Conservation (phyloP, 1,284 basidiomycete species). For the Leccinum solheimii region DNA sequence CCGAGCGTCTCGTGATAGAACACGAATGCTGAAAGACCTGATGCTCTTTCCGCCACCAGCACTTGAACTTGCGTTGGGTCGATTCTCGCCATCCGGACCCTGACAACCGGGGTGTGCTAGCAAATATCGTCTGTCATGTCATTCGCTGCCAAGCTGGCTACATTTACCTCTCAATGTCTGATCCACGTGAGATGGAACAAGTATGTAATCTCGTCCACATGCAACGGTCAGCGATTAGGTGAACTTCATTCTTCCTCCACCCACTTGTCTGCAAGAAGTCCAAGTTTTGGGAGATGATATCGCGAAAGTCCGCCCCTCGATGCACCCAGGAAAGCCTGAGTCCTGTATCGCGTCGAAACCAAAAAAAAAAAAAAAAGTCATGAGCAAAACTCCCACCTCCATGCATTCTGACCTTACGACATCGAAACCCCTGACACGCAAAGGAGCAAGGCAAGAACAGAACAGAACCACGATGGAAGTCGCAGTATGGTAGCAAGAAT, state of each 20-base stretch:
- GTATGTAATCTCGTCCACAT: conserved; percentile 4
- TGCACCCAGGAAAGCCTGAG: conserved; percentile 67
- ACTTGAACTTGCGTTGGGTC: not conserved
- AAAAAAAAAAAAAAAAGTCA: not conserved
- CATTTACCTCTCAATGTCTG: not conserved
- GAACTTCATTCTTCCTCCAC: conserved; percentile 60
- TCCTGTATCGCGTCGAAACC: conserved; percentile 37
- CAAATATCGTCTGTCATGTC: conserved; percentile 24
- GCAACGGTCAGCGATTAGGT: not conserved
- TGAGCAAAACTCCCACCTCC: conserved; percentile 8
- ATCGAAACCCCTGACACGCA: conserved; percentile 48
- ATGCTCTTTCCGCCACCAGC: not conserved
- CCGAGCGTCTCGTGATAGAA: not conserved
- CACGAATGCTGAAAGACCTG: not conserved
- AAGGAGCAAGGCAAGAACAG: conserved; percentile 48
- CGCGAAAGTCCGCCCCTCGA: conserved; percentile 49
- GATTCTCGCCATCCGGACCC: conserved; percentile 35
- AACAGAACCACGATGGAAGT: conserved; percentile 49
- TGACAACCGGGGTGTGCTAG: conserved; percentile 38
- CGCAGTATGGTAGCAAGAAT: conserved; percentile 57
- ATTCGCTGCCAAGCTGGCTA: conserved; percentile 37
- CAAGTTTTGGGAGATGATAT: conserved; percentile 68
- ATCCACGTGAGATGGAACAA: conserved; percentile 3
- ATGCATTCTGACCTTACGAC: conserved; percentile 45
- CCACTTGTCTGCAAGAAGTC: conserved; percentile 72